Conservation (phyloP, 108 stramenopile species). For the Parietichytrium sp. region DNA sequence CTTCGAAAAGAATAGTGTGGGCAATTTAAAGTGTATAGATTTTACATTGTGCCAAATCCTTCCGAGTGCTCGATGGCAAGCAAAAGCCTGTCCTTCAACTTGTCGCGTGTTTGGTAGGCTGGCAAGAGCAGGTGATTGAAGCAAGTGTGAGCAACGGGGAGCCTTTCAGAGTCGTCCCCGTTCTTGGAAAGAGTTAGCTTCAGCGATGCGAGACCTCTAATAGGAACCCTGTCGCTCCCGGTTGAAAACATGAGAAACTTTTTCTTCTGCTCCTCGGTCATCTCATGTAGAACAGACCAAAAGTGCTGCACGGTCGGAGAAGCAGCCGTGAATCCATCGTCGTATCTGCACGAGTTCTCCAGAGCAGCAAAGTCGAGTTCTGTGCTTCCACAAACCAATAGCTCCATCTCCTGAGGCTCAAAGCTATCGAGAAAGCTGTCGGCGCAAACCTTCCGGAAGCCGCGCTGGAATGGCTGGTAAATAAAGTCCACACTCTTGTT, state of each 20-base stretch:
- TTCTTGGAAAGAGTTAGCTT: slow-evolving; percentile 80
- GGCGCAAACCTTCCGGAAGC: slow-evolving; percentile 55
- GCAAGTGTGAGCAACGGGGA: slow-evolving; percentile 89
- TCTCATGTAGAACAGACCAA: slow-evolving; percentile 53
- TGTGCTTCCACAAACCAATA: slow-evolving; percentile 54
- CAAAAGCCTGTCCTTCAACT: slow-evolving; percentile 48
- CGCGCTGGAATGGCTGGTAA: slow-evolving; percentile 50
- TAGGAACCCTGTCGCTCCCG: slow-evolving; percentile 72
- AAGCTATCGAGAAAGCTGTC: slow-evolving; percentile 57
- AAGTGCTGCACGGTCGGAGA: slow-evolving; percentile 45
- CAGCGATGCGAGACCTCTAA: slow-evolving; percentile 79
- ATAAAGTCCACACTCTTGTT: slow-evolving; percentile 41
- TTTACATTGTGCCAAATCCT: slow-evolving; percentile 63
- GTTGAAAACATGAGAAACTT: slow-evolving; percentile 84
- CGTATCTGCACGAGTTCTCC: slow-evolving; percentile 46
- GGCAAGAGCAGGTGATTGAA: slow-evolving; percentile 79
- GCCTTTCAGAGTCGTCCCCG: slow-evolving; percentile 75
- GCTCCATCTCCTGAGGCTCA: slow-evolving; percentile 63
- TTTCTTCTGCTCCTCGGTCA: slow-evolving; percentile 60
- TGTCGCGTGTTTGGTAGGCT: slow-evolving; percentile 54
- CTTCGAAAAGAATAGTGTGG: too few species aligned
- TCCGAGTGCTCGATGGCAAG: slow-evolving; percentile 57
- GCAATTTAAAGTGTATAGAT: too few species aligned
- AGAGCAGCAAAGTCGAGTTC: slow-evolving; percentile 57
- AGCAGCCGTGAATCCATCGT: slow-evolving; percentile 50